Evolutionary conservation across 2,329 filamentous ascomycete genomes (phyloP).

Genomic region (Colletotrichum endophyticum): DNA sequence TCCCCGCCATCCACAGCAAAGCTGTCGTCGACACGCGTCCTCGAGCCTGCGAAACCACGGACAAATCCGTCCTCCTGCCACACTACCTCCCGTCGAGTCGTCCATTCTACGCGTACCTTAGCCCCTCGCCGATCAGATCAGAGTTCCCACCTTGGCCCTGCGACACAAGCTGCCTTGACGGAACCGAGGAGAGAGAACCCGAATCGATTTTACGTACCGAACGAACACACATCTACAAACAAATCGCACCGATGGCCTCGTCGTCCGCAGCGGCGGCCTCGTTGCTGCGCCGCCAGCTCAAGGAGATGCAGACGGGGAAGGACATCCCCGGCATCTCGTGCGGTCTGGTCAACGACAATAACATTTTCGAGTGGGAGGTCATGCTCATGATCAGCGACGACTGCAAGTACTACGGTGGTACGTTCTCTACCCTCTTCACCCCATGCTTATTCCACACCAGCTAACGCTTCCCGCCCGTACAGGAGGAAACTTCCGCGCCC

Average conservation of each 20-base stretch:
- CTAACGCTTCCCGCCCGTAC: not conserved
- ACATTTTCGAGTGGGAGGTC: constrained; percentile 97
- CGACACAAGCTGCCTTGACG: not conserved
- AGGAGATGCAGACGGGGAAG: constrained; percentile 90
- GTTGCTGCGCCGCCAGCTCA: constrained; percentile 84
- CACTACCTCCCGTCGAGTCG: fast-evolving
- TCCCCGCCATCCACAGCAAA: not conserved
- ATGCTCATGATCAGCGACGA: constrained; percentile 99
- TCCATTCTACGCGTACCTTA: not conserved
- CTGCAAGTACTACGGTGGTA: constrained; percentile 91
- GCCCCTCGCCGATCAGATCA: not conserved
- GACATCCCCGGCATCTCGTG: constrained; percentile 95
- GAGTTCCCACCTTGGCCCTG: not conserved
- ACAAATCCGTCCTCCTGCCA: fast-evolving
- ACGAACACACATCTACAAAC: no score
- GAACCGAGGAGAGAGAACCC: not conserved
- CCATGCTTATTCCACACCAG: not conserved
- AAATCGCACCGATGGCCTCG: constrained; percentile 37
- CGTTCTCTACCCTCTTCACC: constrained; percentile 29
- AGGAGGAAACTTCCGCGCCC: constrained; percentile 93
- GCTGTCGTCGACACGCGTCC: not conserved
- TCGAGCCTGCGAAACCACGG: not conserved
- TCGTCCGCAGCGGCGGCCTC: constrained; percentile 65
- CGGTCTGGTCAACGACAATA: constrained; percentile 81
- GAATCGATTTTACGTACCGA: not conserved